These are phyloP conservation scores for Cordyceps cicadae DNA, from an alignment of 2,329 filamentous ascomycete species.

Conservation along the genomic window DNA sequence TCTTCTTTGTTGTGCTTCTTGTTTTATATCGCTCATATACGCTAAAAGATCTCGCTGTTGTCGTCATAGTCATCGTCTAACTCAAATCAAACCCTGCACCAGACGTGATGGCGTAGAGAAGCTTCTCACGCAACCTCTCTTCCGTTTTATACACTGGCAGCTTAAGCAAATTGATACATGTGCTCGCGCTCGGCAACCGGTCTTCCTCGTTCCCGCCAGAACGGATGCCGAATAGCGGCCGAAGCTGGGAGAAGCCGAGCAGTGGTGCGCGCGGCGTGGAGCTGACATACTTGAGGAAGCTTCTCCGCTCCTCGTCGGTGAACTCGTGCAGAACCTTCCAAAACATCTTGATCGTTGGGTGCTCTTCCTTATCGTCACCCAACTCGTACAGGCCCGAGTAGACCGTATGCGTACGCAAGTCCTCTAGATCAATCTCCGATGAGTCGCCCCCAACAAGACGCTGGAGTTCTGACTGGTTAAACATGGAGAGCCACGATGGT, in stretches of 20 bases:
- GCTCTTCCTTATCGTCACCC: conserved; percentile 81
- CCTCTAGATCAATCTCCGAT: conserved; percentile 76
- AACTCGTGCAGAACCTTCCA: conserved; percentile 81
- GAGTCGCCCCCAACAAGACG: conserved; percentile 85
- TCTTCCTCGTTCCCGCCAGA: conserved; percentile 57
- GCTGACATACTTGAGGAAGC: conserved; percentile 92
- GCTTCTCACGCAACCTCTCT: conserved; percentile 61
- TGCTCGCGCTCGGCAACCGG: conserved; percentile 85
- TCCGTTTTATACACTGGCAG: conserved; percentile 70
- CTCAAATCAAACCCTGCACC: conserved; percentile 88
- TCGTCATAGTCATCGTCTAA: conserved; percentile 23
- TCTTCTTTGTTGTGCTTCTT: too few relatives aligned
- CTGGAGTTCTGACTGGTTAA: conserved; percentile 92
- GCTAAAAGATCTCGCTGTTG: not conserved
- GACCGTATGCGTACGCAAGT: conserved; percentile 72
- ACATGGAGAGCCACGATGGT: conserved; percentile 93
- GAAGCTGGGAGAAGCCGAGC: conserved; percentile 78
- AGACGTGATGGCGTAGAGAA: conserved; percentile 82
- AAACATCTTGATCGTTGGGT: conserved; percentile 77
- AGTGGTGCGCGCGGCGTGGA: conserved; percentile 85
- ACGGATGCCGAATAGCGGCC: conserved; percentile 80
- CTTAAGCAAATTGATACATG: conserved; percentile 92
- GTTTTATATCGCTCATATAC: not conserved
- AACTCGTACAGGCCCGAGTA: conserved; percentile 86
- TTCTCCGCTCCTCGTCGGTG: conserved; percentile 66